phyloP scores from a whole-genome alignment of 192 early-diverging fungal genomes.

The Backusella macrospora region DNA sequence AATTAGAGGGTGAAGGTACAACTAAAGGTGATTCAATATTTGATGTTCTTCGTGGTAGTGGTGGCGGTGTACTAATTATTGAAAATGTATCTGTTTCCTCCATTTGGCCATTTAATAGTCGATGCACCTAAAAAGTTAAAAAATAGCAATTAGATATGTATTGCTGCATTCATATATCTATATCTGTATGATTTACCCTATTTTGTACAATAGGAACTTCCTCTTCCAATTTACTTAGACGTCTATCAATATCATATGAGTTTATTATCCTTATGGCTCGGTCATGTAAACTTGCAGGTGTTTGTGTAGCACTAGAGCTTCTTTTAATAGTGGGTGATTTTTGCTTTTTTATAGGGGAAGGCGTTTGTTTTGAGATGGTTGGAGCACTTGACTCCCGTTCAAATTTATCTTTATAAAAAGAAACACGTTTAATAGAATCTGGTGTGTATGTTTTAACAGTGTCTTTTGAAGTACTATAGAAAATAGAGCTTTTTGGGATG shows the following conservation, averaged over 20 bases:
- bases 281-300: background rate
- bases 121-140: background rate
- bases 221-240: background rate
- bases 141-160: background rate
- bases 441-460: background rate
- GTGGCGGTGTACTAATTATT: background rate
- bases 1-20: background rate
- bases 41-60: background rate
- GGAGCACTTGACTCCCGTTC: background rate
- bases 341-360: background rate
- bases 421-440: background rate
- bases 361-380: background rate
- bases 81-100: background rate
- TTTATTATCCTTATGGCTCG: background rate
- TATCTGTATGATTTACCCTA: background rate
- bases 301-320: background rate
- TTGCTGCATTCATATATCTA: background rate
- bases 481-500: background rate
- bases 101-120: slow-evolving; percentile 1
- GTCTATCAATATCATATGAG: background rate
- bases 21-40: background rate
- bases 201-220: slow-evolving; percentile 7
- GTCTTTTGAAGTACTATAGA: background rate
- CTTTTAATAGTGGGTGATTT: background rate
- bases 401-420: background rate